Percentiles rank a stretch among this genome's conserved stretches.
Evolutionary conservation across 2,329 filamentous ascomycete genomes (phyloP).

Genomic region (Epichloe aotearoae): DNA sequence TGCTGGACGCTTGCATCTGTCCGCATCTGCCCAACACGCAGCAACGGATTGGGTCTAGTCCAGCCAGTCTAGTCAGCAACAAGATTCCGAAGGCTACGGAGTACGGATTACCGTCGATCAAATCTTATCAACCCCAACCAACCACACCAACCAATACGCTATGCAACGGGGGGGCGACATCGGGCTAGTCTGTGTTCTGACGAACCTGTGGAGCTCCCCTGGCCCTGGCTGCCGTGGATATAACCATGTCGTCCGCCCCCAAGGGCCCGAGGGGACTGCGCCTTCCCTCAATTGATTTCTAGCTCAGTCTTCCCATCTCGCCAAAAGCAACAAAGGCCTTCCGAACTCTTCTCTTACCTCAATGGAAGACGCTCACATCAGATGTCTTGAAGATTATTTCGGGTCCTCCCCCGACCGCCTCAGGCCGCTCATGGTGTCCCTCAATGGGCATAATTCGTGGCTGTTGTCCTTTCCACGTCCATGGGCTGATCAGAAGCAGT

Average conservation of each 20-base stretch:
- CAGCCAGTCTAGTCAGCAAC: neutral
- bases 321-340: neutral
- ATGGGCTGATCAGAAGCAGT: slow-evolving; percentile 7
- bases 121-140: neutral
- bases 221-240: neutral
- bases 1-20: no score
- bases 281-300: neutral
- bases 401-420: slow-evolving; percentile 5
- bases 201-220: neutral
- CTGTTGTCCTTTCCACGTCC: slow-evolving; percentile 20
- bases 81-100: neutral
- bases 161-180: neutral
- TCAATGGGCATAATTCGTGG: slow-evolving; percentile 24
- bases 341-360: neutral
- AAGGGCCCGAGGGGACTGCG: neutral
- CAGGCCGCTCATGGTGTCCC: slow-evolving; percentile 17
- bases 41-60: neutral
- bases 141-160: neutral
- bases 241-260: neutral
- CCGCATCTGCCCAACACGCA: no score
- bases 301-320: neutral
- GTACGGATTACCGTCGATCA: neutral
- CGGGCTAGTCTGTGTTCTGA: neutral
- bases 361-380: slow-evolving; percentile 7
- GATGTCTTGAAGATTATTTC: slow-evolving; percentile 8